phyloP scores from a whole-genome alignment of 106 monocot species.

The Acorus calamus region DNA sequence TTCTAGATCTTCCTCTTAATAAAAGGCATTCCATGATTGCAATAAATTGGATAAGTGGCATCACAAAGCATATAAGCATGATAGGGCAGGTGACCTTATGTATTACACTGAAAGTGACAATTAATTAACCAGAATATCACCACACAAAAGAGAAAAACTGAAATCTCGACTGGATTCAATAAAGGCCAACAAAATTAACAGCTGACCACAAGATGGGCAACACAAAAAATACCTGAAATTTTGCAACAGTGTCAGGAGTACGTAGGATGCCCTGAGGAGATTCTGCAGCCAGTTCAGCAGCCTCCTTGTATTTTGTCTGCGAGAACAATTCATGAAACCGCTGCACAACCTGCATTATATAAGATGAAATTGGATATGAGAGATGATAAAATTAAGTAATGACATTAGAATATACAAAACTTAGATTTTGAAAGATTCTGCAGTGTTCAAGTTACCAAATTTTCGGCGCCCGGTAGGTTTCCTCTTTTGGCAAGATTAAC shows the following conservation, averaged over 20 bases:
- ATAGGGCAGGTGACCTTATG: no score
- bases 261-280: slow-evolving; percentile 91
- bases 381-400: not conserved
- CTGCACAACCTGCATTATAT: slow-evolving; percentile 69
- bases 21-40: no score
- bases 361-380: slow-evolving; percentile 2
- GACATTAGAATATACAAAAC: not conserved
- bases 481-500: slow-evolving; percentile 95
- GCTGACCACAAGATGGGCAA: not conserved
- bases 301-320: slow-evolving; percentile 97
- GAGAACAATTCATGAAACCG: slow-evolving; percentile 94
- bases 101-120: no score
- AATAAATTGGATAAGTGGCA: no score
- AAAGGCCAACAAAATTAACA: not conserved
- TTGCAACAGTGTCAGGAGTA: slow-evolving; percentile 92
- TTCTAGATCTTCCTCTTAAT: no score
- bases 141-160: not conserved
- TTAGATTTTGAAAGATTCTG: not conserved
- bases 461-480: slow-evolving; percentile 97
- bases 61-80: no score
- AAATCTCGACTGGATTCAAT: not conserved
- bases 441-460: slow-evolving; percentile 50
- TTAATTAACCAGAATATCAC: no score
- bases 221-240: slow-evolving; percentile 67
- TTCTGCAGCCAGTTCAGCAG: slow-evolving; percentile 97